A percentile compares a stretch with the other conserved stretches of the same genome.
Evolutionary conservation across 331 rosid species (phyloP).

Genomic region (Stylosanthes scabra): DNA sequence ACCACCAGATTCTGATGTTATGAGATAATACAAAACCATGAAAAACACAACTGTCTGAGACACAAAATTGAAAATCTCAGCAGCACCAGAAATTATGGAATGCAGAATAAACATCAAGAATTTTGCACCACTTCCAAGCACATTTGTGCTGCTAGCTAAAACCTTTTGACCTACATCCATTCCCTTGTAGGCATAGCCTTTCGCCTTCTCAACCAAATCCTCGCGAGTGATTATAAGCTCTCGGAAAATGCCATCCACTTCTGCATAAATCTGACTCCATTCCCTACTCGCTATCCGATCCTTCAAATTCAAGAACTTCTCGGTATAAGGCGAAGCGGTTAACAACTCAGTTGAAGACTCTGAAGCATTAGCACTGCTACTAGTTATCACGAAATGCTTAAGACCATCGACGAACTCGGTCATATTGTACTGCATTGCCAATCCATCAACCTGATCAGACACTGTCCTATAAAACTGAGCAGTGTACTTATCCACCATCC

Average conservation of each 20-base stretch:
- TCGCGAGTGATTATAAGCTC: slow-evolving; percentile 68
- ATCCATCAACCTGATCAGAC: slow-evolving; percentile 70
- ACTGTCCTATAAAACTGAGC: slow-evolving; percentile 67
- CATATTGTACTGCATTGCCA: slow-evolving; percentile 82
- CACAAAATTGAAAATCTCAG: slow-evolving; percentile 75
- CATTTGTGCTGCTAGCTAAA: slow-evolving; percentile 59
- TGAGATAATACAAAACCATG: slow-evolving; percentile 79
- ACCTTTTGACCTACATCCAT: slow-evolving; percentile 68
- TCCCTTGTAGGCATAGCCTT: slow-evolving; percentile 68
- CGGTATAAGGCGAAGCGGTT: slow-evolving; percentile 55
- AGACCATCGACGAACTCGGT: slow-evolving; percentile 76
- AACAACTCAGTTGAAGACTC: slow-evolving; percentile 40
- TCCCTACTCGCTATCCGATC: slow-evolving; percentile 52
- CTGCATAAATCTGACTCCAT: slow-evolving; percentile 70
- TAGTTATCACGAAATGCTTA: slow-evolving; percentile 62
- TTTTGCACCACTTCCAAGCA: slow-evolving; percentile 70
- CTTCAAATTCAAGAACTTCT: slow-evolving; percentile 68
- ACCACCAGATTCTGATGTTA: slow-evolving; percentile 85
- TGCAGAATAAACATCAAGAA: slow-evolving; percentile 55
- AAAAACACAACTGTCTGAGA: slow-evolving; percentile 82
- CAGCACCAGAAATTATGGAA: slow-evolving; percentile 78
- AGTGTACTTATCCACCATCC: slow-evolving; percentile 70
- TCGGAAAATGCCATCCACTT: slow-evolving; percentile 57
- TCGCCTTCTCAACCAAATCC: slow-evolving; percentile 77
- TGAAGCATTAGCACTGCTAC: slow-evolving; percentile 52